phyloP scores from a whole-genome alignment of 2,329 filamentous ascomycete species.

The Xylariaceae sp. region DNA sequence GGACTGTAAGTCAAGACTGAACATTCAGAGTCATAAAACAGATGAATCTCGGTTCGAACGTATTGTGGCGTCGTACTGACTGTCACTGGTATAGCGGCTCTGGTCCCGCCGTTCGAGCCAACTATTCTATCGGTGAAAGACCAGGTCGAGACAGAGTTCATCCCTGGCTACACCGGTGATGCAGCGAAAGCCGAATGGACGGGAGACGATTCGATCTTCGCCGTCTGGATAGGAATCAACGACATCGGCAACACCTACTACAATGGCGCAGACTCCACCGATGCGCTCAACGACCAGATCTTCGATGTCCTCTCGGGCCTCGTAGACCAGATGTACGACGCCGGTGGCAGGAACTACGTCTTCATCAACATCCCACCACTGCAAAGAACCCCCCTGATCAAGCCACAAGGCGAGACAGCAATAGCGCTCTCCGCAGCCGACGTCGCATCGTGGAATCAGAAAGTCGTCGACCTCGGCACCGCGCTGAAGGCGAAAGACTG shows the following conservation, averaged over 20 bases:
- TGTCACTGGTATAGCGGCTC: slow-evolving; percentile 22
- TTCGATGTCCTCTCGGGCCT: slow-evolving; percentile 41
- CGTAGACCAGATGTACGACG: slow-evolving; percentile 43
- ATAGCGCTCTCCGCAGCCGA: slow-evolving; percentile 38
- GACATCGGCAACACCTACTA: slow-evolving; percentile 48
- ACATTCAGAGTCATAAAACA: not conserved
- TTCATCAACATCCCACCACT: slow-evolving; percentile 56
- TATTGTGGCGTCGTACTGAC: not conserved
- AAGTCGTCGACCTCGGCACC: slow-evolving; percentile 38
- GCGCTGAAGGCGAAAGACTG: slow-evolving; percentile 39
- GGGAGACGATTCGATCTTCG: slow-evolving; percentile 38
- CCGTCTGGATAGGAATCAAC: slow-evolving; percentile 52
- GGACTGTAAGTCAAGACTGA: slow-evolving; percentile 32
- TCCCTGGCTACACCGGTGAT: slow-evolving; percentile 35
- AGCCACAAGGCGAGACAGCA: slow-evolving; percentile 34
- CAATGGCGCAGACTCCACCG: slow-evolving; percentile 27
- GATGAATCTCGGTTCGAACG: not conserved
- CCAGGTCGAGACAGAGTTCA: slow-evolving; percentile 42
- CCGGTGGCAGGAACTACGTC: slow-evolving; percentile 53
- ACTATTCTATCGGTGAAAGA: slow-evolving; percentile 46
- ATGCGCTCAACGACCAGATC: slow-evolving; percentile 35
- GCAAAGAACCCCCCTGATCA: slow-evolving; percentile 47
- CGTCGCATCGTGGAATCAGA: slow-evolving; percentile 48
- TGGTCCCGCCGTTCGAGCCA: slow-evolving; percentile 47
- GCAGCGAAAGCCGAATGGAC: slow-evolving; percentile 35